Percentiles rank a stretch among this genome's conserved stretches.
Conservation (phyloP, 331 rosid species). For the Malus hybrid region DNA sequence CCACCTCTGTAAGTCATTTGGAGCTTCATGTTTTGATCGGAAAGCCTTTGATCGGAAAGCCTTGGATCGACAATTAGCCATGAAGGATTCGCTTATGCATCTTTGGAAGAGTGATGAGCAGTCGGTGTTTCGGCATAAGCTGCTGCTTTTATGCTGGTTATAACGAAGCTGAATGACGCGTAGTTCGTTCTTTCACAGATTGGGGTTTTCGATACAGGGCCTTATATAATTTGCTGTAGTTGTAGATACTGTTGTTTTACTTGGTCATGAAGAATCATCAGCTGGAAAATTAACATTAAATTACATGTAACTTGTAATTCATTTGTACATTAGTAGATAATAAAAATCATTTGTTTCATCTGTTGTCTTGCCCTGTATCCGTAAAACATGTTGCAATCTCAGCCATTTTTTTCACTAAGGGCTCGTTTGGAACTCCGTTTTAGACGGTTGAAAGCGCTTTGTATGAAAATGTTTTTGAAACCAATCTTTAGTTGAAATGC, state of each 20-base stretch:
- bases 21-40: not conserved
- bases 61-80: not conserved
- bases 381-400: too few relatives aligned
- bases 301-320: slow-evolving; percentile 2
- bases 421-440: too few relatives aligned
- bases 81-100: not conserved
- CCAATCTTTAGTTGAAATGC: too few relatives aligned
- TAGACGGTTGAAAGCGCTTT: too few relatives aligned
- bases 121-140: not conserved
- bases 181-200: not conserved
- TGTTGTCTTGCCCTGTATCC: not conserved
- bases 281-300: not conserved
- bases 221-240: not conserved
- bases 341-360: not conserved
- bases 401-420: not conserved
- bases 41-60: not conserved
- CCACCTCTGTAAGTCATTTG: not conserved
- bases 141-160: not conserved
- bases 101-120: not conserved
- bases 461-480: too few relatives aligned
- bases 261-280: not conserved
- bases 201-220: not conserved
- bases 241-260: not conserved
- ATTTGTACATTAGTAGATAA: slow-evolving; percentile 2
- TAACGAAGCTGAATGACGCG: not conserved